phyloP scores from a whole-genome alignment of 106 monocot species.

The Allium fistulosum region DNA sequence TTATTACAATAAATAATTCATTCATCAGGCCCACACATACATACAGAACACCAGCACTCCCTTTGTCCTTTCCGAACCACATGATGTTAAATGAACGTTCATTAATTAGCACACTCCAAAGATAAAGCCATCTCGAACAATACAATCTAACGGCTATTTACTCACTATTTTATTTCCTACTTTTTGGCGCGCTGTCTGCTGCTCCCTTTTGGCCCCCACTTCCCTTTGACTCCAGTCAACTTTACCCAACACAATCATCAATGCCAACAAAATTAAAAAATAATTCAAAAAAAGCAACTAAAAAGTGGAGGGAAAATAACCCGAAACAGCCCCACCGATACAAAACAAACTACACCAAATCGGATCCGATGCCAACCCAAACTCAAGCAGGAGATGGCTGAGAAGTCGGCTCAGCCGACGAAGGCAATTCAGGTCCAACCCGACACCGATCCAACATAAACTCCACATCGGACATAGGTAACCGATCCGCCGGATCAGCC shows the following conservation, averaged over 20 bases:
- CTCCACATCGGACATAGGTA: slow-evolving; percentile 76
- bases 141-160: slow-evolving; percentile 2
- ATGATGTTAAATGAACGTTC: no score
- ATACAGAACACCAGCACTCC: no score
- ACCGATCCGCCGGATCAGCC: slow-evolving; percentile 64
- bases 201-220: neutral
- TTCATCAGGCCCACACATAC: no score
- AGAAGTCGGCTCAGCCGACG: slow-evolving; percentile 76
- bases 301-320: neutral
- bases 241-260: neutral
- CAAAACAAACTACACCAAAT: neutral
- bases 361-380: neutral
- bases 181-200: slow-evolving; percentile 10
- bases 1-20: no score
- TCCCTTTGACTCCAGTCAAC: neutral
- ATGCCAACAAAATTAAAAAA: neutral
- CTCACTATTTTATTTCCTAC: neutral
- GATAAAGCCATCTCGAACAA: no score
- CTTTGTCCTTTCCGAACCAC: no score
- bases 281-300: slow-evolving; percentile 1
- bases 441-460: slow-evolving; percentile 99
- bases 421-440: slow-evolving; percentile 73
- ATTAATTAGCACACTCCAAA: no score
- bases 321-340: neutral
- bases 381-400: slow-evolving; percentile 47